Evolutionary conservation across 257 asterid species (phyloP).

Genomic region (Solanum pinnatisectum): DNA sequence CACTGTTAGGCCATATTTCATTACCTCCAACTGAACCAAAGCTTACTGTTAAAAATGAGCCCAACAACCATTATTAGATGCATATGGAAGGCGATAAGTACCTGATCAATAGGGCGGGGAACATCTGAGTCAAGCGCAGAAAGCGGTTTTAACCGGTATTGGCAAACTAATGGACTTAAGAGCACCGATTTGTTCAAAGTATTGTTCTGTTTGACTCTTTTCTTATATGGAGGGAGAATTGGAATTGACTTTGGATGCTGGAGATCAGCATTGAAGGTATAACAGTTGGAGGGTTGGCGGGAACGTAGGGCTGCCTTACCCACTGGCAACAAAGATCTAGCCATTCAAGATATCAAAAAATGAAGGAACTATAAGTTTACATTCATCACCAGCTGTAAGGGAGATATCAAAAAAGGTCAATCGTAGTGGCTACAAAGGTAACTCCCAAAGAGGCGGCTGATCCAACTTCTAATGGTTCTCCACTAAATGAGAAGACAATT

Average conservation of each 20-base stretch:
- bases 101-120: conserved; percentile 41
- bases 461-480: neutral
- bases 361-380: neutral
- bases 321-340: conserved; percentile 30
- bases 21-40: neutral
- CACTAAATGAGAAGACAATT: neutral
- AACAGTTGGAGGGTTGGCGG: conserved; percentile 18
- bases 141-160: conserved; percentile 25
- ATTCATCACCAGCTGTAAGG: neutral
- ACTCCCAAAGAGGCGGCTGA: neutral
- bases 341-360: conserved; percentile 28
- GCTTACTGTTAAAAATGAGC: neutral
- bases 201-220: conserved; percentile 5
- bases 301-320: conserved; percentile 29
- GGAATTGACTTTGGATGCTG: conserved; percentile 13
- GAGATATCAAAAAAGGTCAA: neutral
- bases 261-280: conserved; percentile 8
- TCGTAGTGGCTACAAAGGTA: neutral
- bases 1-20: neutral
- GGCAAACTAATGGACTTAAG: conserved; percentile 14
- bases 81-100: neutral
- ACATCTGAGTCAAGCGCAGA: conserved; percentile 38
- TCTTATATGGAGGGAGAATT: conserved; percentile 3
- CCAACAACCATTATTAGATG: neutral
- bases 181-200: conserved; percentile 21